Evolutionary conservation across 192 early-diverging fungal genomes (phyloP).

Genomic region (Backusella tarrabulga): DNA sequence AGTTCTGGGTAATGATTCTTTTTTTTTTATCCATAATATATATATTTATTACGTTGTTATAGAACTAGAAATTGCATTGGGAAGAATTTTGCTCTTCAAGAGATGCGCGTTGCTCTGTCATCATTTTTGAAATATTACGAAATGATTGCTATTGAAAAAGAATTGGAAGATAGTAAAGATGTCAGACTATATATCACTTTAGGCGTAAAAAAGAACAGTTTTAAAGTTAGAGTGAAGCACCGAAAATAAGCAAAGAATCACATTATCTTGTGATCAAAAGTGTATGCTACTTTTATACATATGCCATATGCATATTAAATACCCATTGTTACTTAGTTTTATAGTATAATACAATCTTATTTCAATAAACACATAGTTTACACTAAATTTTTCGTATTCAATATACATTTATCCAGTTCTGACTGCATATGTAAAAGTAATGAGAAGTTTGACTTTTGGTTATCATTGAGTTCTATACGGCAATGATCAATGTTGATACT

Average conservation of each 20-base stretch:
- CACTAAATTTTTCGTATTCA: too few relatives aligned
- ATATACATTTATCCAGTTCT: too few relatives aligned
- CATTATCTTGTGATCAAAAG: neutral
- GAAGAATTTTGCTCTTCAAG: constrained; percentile 47
- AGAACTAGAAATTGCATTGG: constrained; percentile 53
- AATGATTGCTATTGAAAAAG: constrained; percentile 43
- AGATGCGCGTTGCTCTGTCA: constrained; percentile 48
- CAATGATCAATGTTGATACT: too few relatives aligned
- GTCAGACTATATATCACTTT: constrained; percentile 25
- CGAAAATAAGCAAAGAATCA: neutral
- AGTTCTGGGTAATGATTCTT: constrained; percentile 35
- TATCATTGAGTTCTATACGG: too few relatives aligned
- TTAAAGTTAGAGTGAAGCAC: constrained; percentile 13
- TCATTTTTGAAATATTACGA: constrained; percentile 45
- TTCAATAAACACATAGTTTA: too few relatives aligned
- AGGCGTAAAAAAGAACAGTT: constrained; percentile 10
- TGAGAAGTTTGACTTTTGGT: too few relatives aligned
- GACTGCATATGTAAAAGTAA: too few relatives aligned
- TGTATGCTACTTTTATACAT: neutral
- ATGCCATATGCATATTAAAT: neutral
- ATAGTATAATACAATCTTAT: neutral
- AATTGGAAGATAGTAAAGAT: constrained; percentile 67
- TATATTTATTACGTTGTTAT: neutral
- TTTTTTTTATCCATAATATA: neutral
- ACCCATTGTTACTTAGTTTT: neutral